A percentile compares a stretch with the other conserved stretches of the same genome.
Evolutionary conservation across 1,284 basidiomycete species (phyloP).

Genomic region (Apiotrichum domesticum): DNA sequence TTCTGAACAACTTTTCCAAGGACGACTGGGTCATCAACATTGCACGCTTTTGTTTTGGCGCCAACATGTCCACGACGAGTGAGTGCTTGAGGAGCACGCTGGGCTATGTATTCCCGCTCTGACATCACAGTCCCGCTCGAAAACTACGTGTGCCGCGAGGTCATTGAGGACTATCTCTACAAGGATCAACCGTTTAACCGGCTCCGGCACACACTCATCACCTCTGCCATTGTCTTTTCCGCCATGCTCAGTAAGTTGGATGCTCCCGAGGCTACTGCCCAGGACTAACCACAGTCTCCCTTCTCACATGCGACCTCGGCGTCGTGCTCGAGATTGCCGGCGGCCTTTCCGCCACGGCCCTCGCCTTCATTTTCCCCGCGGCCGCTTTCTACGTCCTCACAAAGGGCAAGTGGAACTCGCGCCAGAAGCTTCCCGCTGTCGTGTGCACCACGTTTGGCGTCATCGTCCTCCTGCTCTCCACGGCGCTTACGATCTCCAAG

Average conservation of each 20-base stretch:
- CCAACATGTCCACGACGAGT: constrained; percentile 95
- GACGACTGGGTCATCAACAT: constrained; percentile 82
- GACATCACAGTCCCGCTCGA: constrained; percentile 33
- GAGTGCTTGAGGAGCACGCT: constrained; percentile 2
- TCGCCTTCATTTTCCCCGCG: constrained; percentile 91
- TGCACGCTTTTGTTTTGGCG: constrained; percentile 88
- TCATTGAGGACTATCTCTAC: constrained; percentile 90
- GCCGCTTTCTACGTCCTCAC: constrained; percentile 75
- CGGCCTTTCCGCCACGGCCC: constrained; percentile 84
- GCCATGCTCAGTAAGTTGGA: constrained; percentile 82
- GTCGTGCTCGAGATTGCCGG: constrained; percentile 97
- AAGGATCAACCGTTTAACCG: constrained; percentile 70
- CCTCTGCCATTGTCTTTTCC: constrained; percentile 71
- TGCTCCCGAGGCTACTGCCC: constrained; percentile 60
- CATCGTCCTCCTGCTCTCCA: constrained; percentile 69
- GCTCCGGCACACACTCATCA: constrained; percentile 85
- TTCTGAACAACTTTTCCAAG: constrained; percentile 81
- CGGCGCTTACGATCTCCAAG: constrained; percentile 67
- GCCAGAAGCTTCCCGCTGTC: constrained; percentile 66
- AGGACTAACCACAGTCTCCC: constrained; percentile 54
- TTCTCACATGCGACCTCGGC: constrained; percentile 92
- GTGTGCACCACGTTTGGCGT: constrained; percentile 68
- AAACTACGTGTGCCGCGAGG: constrained; percentile 51
- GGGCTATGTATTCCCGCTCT: background rate
- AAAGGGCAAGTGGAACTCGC: constrained; percentile 58